These are phyloP conservation scores for Pholiota microspora DNA, from an alignment of 768 basidiomycete species.

Conservation along the genomic window DNA sequence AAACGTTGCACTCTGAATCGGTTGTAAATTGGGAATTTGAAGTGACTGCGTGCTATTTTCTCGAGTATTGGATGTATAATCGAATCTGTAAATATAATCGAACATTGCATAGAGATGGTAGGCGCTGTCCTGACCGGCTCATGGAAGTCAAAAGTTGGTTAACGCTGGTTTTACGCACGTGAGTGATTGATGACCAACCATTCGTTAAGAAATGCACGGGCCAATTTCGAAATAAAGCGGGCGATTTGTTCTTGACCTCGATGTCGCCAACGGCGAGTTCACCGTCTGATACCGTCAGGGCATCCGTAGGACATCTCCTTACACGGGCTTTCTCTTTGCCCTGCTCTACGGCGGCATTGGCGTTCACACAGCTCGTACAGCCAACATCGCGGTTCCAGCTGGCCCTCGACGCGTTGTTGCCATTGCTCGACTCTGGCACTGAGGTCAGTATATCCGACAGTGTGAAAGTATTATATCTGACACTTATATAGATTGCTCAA, in stretches of 20 bases:
- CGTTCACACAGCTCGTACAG: slow-evolving; percentile 74
- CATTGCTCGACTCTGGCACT: slow-evolving; percentile 56
- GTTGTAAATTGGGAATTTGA: no score
- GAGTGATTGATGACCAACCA: background rate
- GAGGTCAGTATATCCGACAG: slow-evolving; percentile 45
- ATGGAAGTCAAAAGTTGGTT: no score
- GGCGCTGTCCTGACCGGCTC: no score
- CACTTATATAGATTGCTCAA: slow-evolving; percentile 52
- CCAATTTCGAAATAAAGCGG: background rate
- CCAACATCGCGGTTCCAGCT: slow-evolving; percentile 78
- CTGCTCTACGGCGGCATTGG: slow-evolving; percentile 75
- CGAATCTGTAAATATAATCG: no score
- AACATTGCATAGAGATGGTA: no score
- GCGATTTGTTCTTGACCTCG: slow-evolving; percentile 8
- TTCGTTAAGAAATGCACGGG: background rate
- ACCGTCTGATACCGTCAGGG: slow-evolving; percentile 45
- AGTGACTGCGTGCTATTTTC: no score
- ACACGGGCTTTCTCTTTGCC: slow-evolving; percentile 65
- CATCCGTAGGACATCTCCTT: slow-evolving; percentile 68
- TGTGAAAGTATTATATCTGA: slow-evolving; percentile 7
- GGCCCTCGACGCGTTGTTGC: slow-evolving; percentile 79
- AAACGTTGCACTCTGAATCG: slow-evolving; percentile 39
- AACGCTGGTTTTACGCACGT: no score
- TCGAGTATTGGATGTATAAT: no score
- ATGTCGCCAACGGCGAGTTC: slow-evolving; percentile 17